These are phyloP conservation scores for Phellinidium pouzarii DNA, from an alignment of 1,284 basidiomycete species.

Conservation along the genomic window DNA sequence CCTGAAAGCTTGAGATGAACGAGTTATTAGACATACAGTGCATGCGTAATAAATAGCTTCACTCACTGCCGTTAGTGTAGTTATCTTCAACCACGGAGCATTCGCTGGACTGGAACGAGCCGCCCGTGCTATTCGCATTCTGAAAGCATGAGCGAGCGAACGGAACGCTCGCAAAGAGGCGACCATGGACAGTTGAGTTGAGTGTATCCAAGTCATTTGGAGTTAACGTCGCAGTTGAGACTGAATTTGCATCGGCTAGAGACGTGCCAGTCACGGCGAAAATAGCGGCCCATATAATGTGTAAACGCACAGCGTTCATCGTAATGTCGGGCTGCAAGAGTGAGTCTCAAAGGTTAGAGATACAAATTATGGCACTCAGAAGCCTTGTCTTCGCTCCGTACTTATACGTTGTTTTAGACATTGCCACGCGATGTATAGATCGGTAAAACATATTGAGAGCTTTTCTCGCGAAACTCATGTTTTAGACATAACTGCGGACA, in stretches of 20 bases:
- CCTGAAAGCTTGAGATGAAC: neutral
- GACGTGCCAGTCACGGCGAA: neutral
- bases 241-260: neutral
- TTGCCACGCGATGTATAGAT: no score
- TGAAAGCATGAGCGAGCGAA: conserved; percentile 3
- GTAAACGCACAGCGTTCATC: neutral
- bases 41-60: neutral
- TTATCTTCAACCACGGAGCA: neutral
- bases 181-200: neutral
- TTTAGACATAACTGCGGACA: no score
- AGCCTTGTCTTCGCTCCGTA: no score
- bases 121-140: neutral
- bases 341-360: no score
- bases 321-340: no score
- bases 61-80: neutral
- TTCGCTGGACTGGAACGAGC: neutral
- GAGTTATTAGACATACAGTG: neutral
- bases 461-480: no score
- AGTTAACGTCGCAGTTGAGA: neutral
- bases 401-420: no score
- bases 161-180: neutral
- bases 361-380: no score
- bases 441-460: no score
- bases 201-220: neutral
- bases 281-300: neutral